A percentile compares a stretch with the other conserved stretches of the same genome.
phyloP scores from a whole-genome alignment of 352 stramenopile species.

The Pythium utonaiense region DNA sequence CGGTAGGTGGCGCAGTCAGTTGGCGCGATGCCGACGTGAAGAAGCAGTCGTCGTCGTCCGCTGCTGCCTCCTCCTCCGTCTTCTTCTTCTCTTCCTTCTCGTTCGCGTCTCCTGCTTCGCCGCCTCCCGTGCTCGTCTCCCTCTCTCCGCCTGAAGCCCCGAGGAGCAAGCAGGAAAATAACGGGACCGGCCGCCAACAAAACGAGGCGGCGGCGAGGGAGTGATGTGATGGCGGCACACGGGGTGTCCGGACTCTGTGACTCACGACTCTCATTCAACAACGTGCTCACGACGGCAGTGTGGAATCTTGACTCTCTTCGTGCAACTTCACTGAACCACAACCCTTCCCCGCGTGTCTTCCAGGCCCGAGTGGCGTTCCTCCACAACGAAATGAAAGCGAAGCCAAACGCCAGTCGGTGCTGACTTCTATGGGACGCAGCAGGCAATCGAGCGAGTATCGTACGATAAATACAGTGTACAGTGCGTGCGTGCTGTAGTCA shows the following conservation, averaged over 20 bases:
- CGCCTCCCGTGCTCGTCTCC: neutral
- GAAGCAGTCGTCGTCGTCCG: too few relatives aligned
- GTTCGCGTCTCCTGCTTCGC: neutral
- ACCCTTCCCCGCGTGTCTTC: conserved; percentile 9
- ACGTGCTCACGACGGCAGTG: neutral
- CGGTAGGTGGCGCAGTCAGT: neutral
- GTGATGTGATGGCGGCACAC: too few relatives aligned
- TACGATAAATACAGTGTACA: too few relatives aligned
- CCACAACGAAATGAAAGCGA: neutral
- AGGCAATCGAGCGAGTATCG: neutral
- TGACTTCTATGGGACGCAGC: conserved; percentile 1
- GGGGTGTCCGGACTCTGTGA: too few relatives aligned
- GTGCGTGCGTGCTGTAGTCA: too few relatives aligned
- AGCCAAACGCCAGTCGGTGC: conserved; percentile 1
- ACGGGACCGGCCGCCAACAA: neutral
- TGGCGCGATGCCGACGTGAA: neutral
- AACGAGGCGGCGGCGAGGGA: neutral
- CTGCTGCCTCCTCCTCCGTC: neutral
- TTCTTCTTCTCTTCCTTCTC: neutral
- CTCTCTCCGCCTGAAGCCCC: conserved; percentile 27
- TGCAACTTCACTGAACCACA: neutral
- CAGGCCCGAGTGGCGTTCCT: conserved; percentile 1
- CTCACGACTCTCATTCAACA: conserved; percentile 7
- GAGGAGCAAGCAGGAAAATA: conserved; percentile 5
- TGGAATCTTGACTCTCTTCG: conserved; percentile 1